phyloP scores from a whole-genome alignment of 2,329 filamentous ascomycete species.

The Fusarium setosum region DNA sequence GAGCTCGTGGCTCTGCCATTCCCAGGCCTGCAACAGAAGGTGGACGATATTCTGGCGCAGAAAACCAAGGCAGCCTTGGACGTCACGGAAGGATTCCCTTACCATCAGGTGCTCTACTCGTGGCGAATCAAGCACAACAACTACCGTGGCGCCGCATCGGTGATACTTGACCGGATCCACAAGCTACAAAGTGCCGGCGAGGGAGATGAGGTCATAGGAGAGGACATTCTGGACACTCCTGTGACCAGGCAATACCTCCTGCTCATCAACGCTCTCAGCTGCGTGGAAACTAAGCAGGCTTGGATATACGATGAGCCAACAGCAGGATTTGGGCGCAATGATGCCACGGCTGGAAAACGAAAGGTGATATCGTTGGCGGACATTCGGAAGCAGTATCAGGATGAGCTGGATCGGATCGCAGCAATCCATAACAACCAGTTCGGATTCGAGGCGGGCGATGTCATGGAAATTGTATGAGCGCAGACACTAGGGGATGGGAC shows the following conservation, averaged over 20 bases:
- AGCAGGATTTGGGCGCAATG: slow-evolving; percentile 37
- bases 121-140: slow-evolving; percentile 88
- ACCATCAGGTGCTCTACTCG: slow-evolving; percentile 90
- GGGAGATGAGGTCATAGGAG: slow-evolving; percentile 65
- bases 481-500: slow-evolving; percentile 11
- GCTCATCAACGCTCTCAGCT: slow-evolving; percentile 92
- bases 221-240: slow-evolving; percentile 70
- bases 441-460: slow-evolving; percentile 71
- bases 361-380: slow-evolving; percentile 88
- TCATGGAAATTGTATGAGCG: slow-evolving; percentile 62
- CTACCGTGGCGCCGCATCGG: slow-evolving; percentile 81
- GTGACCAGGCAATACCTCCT: slow-evolving; percentile 84
- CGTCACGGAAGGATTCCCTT: slow-evolving; percentile 76
- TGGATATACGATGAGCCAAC: slow-evolving; percentile 72
- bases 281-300: slow-evolving; percentile 81
- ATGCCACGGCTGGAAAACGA: slow-evolving; percentile 61
- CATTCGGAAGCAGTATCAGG: slow-evolving; percentile 88
- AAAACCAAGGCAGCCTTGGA: slow-evolving; percentile 78
- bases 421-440: slow-evolving; percentile 92
- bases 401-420: slow-evolving; percentile 87
- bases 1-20: slow-evolving; percentile 83
- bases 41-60: slow-evolving; percentile 81
- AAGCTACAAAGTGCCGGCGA: slow-evolving; percentile 70
- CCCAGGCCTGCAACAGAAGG: slow-evolving; percentile 78
- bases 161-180: slow-evolving; percentile 72